Evolutionary conservation across 345 rosid species (phyloP), one percentile per base, ranked within the genome.

Genomic region (Salix arbutifolia): DNA sequence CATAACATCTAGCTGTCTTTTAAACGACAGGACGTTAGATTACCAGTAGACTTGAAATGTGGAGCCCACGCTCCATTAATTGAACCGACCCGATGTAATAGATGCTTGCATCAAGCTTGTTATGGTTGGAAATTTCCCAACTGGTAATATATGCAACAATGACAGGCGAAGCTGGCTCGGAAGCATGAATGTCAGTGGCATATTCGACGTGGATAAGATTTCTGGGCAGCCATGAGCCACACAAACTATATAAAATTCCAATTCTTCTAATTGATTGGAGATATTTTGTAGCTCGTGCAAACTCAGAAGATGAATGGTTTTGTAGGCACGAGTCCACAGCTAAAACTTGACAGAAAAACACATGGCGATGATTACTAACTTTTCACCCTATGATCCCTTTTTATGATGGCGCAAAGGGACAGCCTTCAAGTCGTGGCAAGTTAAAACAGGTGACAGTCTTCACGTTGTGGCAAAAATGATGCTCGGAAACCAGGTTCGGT

Each of bases 171-270:
- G 73, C 61, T 70, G 73, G 73, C 73, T 17, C 56, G 11, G 18
- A 17, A 8, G 25, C 46, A 21, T 67, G 52, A 71, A 31, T 52
- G 28, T 8, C 44, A 52, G 33, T 30, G 46, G 44, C 65, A 52
- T 71, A 52, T 76, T 76, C 73, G 23, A 46, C 7, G 21, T 25
- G 70, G 74, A 77, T 42, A 61, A 53, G 25, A 67, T 8, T 40
- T 53, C 28, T 23, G 30, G 7, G 28, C 12, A 42, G 30, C 69
- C 76, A 40, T 25, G 13, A 42, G 30, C 69, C 76, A 40, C 25
- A 21, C 38, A 53, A 1, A 38, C 61, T 53, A 53, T 53, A 9
- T n/a, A 56, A 56, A n/a, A 8, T 25, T 58, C 11, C 10, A 58
- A 1, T 9, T 58, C 14, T 58, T 58, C 60, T 25, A 9, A n/a